Evolutionary conservation across 2,329 filamentous ascomycete species (phyloP), one percentile per base, ranked within the genome.

Genomic region (Cytospora paraplurivora): DNA sequence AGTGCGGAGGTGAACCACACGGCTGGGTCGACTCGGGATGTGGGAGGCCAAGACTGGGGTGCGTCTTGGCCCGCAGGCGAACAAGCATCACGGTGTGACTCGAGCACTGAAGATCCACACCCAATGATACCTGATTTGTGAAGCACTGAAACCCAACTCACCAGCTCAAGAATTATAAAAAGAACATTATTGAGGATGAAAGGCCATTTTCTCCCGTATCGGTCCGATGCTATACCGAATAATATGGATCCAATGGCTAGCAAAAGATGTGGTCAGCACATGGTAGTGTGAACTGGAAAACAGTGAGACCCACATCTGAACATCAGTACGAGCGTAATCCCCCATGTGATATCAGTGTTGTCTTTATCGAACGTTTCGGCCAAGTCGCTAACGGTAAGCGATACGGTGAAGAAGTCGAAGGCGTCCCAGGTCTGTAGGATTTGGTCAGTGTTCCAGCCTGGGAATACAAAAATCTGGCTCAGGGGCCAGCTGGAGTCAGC

Each of bases 111-210:
- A 35, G n/a, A 35, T 60, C 50, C 58, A 60, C 58, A 60, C 58
- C 37, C 37, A 38, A 54, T 33, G 27, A n/a, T 35, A 17, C 17
- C 50, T 32, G 17, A 32, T 5, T 3, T 3, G 44, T 21, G 8
- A 21, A 11, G n/a, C 44, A 47, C 21, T 19, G 44, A 17, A 6
- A 11, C 44, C 8, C n/a, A 17, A 73, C 79, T 76, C 71, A 88
- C 88, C 70, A 93, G 80, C 74, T 93, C 89, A 11, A 93, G 80
- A 7, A 87, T 73, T 44, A 91, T 88, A 64, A 93, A 86, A 21
- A 93, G 79, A 27, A 91, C 65, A 75, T 92, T 90, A 76, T 93
- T 93, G 64, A 89, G 71, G 15, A 93, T 82, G 77, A 93, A 92
- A 1, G 89, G 89, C 88, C 89, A 91, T 71, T 85, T 86, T 55